Evolutionary conservation across 768 basidiomycete species (phyloP), one percentile per base, ranked within the genome.

Genomic region (Russula griseocarnosa): DNA sequence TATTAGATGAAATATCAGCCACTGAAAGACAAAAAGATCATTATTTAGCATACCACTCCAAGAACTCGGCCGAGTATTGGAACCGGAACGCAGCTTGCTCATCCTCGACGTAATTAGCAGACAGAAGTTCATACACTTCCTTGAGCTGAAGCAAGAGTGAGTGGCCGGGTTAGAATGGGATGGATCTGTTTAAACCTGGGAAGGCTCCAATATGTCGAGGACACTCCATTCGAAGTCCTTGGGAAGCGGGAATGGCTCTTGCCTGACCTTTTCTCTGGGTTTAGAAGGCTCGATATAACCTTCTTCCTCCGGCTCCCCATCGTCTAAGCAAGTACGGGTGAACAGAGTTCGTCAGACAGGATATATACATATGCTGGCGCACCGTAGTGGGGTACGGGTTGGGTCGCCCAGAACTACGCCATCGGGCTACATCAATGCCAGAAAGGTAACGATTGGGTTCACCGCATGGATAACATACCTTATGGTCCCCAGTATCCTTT

Each of bases 31-130:
- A 14, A 26, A 34, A 11, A 22, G 36, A 30, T 22, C 16, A 2
- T 24, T 20, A 40, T 40, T 5, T 30, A 13, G 64, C 77, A 28
- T 68, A 91, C 97, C 97, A 99, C 73, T 86, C 79, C 34, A 99
- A 78, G 74, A 99, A 99, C 73, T 98, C 94, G 5, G 93, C 86
- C 49, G 88, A 91, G 71, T 99, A 99, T 72, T 92, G 86, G 80
- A 99, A 98, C 40, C 97, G 86, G 81, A 98, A 97, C n/a, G 90
- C 82, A 6, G 95, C 95, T 55, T 93, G 89, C 69, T 92, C 88
- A 72, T 99, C 97, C 74, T 99, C 97, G 51, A 99, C 94, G 69
- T 98, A 99, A 75, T 98, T 90, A 14, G 87, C 80, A 5, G 93
- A 97, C 46, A 99, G 78, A 3, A 99, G 81, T 67, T 94, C 87